A percentile compares a stretch with the other conserved stretches of the same genome.
These are phyloP conservation scores for Ceratopteris richardii DNA, from an alignment of 75 land plant species.

Conservation along the genomic window DNA sequence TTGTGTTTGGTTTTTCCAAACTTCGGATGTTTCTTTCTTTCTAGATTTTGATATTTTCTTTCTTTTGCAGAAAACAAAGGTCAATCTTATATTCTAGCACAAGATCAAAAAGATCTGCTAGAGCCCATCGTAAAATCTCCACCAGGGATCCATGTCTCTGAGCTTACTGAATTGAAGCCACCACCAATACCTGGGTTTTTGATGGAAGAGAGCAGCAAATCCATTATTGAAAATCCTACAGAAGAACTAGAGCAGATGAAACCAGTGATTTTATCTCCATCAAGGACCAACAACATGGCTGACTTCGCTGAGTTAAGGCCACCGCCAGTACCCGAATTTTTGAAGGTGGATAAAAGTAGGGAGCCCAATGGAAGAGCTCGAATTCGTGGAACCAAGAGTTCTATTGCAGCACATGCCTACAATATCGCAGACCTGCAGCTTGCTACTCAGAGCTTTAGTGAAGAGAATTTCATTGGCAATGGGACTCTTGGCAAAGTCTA, in stretches of 20 bases:
- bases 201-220: too few species aligned
- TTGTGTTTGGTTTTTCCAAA: too few species aligned
- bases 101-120: too few species aligned
- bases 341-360: not conserved
- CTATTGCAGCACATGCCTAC: slow-evolving; percentile 25
- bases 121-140: too few species aligned
- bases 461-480: slow-evolving; percentile 50
- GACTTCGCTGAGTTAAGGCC: slow-evolving; percentile 7
- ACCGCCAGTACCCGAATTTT: slow-evolving; percentile 13
- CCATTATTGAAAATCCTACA: too few species aligned
- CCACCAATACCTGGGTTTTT: too few species aligned
- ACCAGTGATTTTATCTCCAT: slow-evolving; percentile 11
- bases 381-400: slow-evolving; percentile 6
- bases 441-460: slow-evolving; percentile 59
- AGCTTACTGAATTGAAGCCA: too few species aligned
- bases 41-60: too few species aligned
- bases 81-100: too few species aligned
- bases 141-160: too few species aligned
- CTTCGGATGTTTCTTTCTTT: too few species aligned
- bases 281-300: not conserved
- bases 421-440: slow-evolving; percentile 63
- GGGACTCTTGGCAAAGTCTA: slow-evolving; percentile 62
- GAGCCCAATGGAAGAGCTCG: slow-evolving; percentile 1
- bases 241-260: not conserved
- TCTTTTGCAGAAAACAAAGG: too few species aligned